Base-by-base conservation (phyloP, 2,329 filamentous ascomycete species). In the Ceratocystis destructans region DNA sequence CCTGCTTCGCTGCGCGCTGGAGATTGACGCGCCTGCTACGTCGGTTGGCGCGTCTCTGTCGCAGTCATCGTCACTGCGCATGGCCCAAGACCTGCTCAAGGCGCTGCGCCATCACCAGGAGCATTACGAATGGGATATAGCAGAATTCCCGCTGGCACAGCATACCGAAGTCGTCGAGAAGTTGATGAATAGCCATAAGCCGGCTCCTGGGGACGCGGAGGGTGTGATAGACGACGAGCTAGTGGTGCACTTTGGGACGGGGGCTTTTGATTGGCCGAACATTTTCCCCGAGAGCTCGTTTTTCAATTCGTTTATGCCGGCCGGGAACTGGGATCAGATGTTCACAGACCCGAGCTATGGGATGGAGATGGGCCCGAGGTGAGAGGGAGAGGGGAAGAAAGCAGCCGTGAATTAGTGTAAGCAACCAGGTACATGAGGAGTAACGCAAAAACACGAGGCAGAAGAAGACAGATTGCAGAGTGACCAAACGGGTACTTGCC, bases 131-230 rank as follows among this genome's bases (percentile, higher is more conserved):
- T 83, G 81, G 80, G 80, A 83, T 67, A 71, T 83, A 0, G 80
- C 75, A 0, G 79, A 82, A 61, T 74, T 79, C 3, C 82, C 80
- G 67, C 71, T 83, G 1, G 74, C 75, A 0, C 78, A 81, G 61
- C 78, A 80, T 68, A 72, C 74, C 5, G 79, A 80, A 10, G 71
- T 81, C 12, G 73, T 82, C 0, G 77, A 81, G 37, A 80, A 77
- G 69, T 71, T 79, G 2, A 68, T 75, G 8, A 67, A 67, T 33
- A 63, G 66, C 41, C 59, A 44, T 20, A 67, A 67, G 12, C 62
- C 66, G 46, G 61, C 45, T 4, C 8, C 20, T 15, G 61, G 61
- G 7, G 48, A n/a, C 22, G 59, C 10, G 25, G 31, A 59, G 10
- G 31, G 44, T 1, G 17, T 5, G 45, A 33, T 7, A 22, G 62